A percentile compares a stretch with the other conserved stretches of the same genome.
Conservation (phyloP, 352 stramenopile genomes). For the Saprolegnia parasitica region DNA sequence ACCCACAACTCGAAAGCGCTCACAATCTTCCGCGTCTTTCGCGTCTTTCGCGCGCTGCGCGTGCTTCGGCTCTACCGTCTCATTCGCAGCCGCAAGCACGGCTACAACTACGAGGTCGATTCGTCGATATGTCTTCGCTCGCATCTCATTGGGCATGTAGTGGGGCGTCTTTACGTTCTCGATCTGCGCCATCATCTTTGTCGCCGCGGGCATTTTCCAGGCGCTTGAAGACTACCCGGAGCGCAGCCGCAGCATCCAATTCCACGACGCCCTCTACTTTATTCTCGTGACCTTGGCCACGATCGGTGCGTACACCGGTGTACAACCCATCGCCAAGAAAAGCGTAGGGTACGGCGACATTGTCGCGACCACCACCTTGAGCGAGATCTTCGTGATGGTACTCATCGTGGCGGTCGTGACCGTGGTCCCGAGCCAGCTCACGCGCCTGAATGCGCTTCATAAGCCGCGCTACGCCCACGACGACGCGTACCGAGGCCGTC, state of each 20-base stretch:
- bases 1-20: conserved; percentile 45
- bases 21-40: conserved; percentile 62
- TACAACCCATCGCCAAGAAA: background rate
- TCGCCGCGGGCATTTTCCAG: conserved; percentile 60
- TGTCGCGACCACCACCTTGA: conserved; percentile 43
- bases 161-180: conserved; percentile 65
- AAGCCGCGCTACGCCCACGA: conserved; percentile 57
- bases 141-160: conserved; percentile 26
- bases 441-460: conserved; percentile 55
- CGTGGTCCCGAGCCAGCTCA: conserved; percentile 50
- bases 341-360: conserved; percentile 55
- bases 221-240: conserved; percentile 50
- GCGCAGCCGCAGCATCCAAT: conserved; percentile 36
- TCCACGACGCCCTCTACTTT: conserved; percentile 70
- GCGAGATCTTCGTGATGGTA: conserved; percentile 63
- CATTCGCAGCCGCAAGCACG: conserved; percentile 55
- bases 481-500: conserved; percentile 38
- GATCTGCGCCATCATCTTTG: conserved; percentile 53
- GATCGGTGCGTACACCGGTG: conserved; percentile 39
- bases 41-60: conserved; percentile 61
- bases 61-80: conserved; percentile 55
- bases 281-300: conserved; percentile 68
- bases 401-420: conserved; percentile 68
- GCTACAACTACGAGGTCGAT: conserved; percentile 66
- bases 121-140: background rate